Evolutionary conservation across 225 moss, liverwort and hornwort genomes (phyloP).

Genomic region (Bryoerythrophyllum caledonicum): DNA sequence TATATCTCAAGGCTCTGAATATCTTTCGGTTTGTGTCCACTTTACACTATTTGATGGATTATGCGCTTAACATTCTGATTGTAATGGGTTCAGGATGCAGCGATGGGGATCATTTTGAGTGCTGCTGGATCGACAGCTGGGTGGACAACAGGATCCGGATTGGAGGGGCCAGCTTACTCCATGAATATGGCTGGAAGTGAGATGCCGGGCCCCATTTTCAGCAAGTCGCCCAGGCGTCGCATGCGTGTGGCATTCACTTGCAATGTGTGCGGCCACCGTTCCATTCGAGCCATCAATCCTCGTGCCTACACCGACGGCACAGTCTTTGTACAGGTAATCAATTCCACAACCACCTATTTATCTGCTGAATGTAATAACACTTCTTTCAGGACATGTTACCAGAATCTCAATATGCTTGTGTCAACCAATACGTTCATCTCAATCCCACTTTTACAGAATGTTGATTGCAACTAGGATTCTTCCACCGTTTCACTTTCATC

Average conservation of each 20-base stretch:
- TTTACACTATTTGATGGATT: background rate
- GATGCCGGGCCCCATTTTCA: conserved; percentile 65
- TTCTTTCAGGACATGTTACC: background rate
- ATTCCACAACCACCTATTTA: background rate
- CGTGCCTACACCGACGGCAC: conserved; percentile 98
- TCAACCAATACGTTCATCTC: background rate
- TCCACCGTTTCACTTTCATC: too few species aligned
- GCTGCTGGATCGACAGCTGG: conserved; percentile 80
- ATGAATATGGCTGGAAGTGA: conserved; percentile 51
- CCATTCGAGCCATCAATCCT: conserved; percentile 95
- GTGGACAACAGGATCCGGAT: conserved; percentile 97
- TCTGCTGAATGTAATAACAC: too few species aligned
- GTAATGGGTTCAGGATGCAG: conserved; percentile 61
- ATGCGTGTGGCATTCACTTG: conserved; percentile 99
- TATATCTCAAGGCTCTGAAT: background rate
- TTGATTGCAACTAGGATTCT: background rate
- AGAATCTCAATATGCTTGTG: conserved; percentile 4
- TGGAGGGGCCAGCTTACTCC: conserved; percentile 84
- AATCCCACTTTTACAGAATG: background rate
- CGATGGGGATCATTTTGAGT: conserved; percentile 88
- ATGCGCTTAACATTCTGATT: background rate
- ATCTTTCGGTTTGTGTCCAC: background rate
- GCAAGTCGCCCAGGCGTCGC: conserved; percentile 95
- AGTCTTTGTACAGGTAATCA: conserved; percentile 98
- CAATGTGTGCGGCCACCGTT: conserved; percentile 95